phyloP scores from a whole-genome alignment of 2,329 filamentous ascomycete species.

The Pezicula carpinea region DNA sequence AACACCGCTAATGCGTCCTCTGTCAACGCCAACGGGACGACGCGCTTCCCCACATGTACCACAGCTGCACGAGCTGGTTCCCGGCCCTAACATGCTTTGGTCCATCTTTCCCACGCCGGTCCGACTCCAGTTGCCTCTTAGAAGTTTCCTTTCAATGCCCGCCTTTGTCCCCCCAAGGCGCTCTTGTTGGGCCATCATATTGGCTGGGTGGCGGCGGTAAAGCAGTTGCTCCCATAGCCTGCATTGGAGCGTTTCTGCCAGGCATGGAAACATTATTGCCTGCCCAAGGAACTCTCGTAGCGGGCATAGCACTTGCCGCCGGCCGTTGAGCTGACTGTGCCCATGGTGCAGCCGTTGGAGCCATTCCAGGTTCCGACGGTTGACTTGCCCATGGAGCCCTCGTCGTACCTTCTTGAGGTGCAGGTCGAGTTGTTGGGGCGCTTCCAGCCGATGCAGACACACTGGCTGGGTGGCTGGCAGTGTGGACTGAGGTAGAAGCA shows the following conservation, averaged over 20 bases:
- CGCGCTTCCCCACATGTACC: neutral
- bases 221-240: slow-evolving; percentile 1
- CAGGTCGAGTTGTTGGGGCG: slow-evolving; percentile 12
- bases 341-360: slow-evolving; percentile 16
- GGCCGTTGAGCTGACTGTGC: slow-evolving; percentile 19
- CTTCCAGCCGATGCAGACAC: slow-evolving; percentile 7
- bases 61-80: no score
- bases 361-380: slow-evolving; percentile 12
- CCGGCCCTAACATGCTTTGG: neutral
- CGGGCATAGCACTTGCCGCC: slow-evolving; percentile 25
- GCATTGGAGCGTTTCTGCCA: neutral
- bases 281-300: slow-evolving; percentile 31
- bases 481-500: slow-evolving; percentile 49
- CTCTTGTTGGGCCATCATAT: slow-evolving; percentile 29
- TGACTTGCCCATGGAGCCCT: slow-evolving; percentile 23
- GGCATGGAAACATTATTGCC: slow-evolving; percentile 1
- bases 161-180: slow-evolving; percentile 30
- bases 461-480: slow-evolving; percentile 46
- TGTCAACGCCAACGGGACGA: neutral
- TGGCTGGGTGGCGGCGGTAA: neutral
- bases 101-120: no score
- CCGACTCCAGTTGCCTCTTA: neutral
- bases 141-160: slow-evolving; percentile 2
- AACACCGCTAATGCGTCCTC: slow-evolving; percentile 2
- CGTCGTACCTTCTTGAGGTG: slow-evolving; percentile 18